A percentile compares a stretch with the other conserved stretches of the same genome.
Conservation (phyloP, 306 rosid genomes). For the Morella rubra region DNA sequence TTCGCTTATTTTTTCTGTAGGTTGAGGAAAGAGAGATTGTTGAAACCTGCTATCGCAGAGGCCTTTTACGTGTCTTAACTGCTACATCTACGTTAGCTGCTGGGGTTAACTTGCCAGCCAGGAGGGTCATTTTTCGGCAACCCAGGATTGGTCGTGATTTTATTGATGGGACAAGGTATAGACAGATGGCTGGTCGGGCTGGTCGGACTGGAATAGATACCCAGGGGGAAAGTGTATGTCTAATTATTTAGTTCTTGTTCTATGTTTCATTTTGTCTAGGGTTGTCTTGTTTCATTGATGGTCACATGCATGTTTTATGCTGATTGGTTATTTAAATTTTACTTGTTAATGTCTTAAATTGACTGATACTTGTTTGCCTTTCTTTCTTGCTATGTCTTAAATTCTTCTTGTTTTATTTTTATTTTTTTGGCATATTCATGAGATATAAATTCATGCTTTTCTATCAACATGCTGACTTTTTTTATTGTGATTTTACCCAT, state of each 20-base stretch:
- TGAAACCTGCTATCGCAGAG: constrained; percentile 91
- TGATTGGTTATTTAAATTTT: constrained; percentile 10
- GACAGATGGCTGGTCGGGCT: constrained; percentile 98
- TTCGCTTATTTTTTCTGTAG: constrained; percentile 37
- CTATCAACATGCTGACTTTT: constrained; percentile 13
- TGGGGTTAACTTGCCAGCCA: constrained; percentile 94
- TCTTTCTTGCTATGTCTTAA: constrained; percentile 1
- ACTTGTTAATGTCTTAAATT: background rate
- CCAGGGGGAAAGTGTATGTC: constrained; percentile 90
- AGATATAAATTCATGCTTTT: constrained; percentile 10
- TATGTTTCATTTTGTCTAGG: constrained; percentile 16
- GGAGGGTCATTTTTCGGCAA: constrained; percentile 97
- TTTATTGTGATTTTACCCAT: constrained; percentile 17
- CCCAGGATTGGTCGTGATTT: constrained; percentile 92
- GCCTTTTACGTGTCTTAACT: constrained; percentile 87
- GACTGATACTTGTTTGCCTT: constrained; percentile 1
- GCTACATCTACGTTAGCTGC: constrained; percentile 99
- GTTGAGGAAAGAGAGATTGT: constrained; percentile 97
- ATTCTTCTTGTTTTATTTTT: background rate
- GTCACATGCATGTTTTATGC: background rate
- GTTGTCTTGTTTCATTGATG: constrained; percentile 1
- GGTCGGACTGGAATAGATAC: constrained; percentile 99
- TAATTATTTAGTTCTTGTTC: background rate
- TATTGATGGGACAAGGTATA: constrained; percentile 90
- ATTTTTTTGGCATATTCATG: constrained; percentile 9